Percentiles rank a stretch among this genome's conserved stretches.
phyloP scores from a whole-genome alignment of 352 stramenopile species.

The Phytopythium litorale region DNA sequence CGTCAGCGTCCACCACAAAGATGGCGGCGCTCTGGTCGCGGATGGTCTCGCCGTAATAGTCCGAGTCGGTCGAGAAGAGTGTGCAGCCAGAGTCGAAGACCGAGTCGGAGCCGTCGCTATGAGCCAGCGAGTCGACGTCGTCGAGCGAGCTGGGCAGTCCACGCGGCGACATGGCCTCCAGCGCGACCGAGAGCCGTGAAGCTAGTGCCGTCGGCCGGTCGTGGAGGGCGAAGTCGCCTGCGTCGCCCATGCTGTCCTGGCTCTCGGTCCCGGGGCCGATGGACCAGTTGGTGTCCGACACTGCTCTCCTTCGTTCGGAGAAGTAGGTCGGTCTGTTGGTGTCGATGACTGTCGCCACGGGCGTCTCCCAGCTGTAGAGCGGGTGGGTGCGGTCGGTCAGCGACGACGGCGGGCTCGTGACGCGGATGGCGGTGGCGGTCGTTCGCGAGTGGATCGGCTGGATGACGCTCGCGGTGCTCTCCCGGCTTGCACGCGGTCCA shows the following conservation, averaged over 20 bases:
- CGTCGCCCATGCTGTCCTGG: slow-evolving; percentile 15
- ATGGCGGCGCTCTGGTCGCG: slow-evolving; percentile 18
- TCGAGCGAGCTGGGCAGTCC: slow-evolving; percentile 14
- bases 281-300: slow-evolving; percentile 31
- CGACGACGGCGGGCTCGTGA: slow-evolving; percentile 5
- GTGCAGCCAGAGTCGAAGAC: slow-evolving; percentile 16
- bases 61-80: slow-evolving; percentile 24
- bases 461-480: not conserved
- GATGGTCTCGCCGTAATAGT: slow-evolving; percentile 21
- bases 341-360: not conserved
- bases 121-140: slow-evolving; percentile 12
- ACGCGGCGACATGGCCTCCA: slow-evolving; percentile 11
- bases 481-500: slow-evolving; percentile 7
- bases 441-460: slow-evolving; percentile 9
- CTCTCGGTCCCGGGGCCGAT: slow-evolving; percentile 17
- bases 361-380: slow-evolving; percentile 1
- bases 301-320: slow-evolving; percentile 8
- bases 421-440: not conserved
- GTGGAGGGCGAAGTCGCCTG: not conserved
- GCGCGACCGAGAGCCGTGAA: slow-evolving; percentile 3
- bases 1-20: slow-evolving; percentile 10
- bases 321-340: not conserved
- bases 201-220: slow-evolving; percentile 1
- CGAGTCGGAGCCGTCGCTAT: slow-evolving; percentile 15
- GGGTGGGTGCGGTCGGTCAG: not conserved